phyloP scores from a whole-genome alignment of 2,329 filamentous ascomycete species.

The Helicocarpus griseus region DNA sequence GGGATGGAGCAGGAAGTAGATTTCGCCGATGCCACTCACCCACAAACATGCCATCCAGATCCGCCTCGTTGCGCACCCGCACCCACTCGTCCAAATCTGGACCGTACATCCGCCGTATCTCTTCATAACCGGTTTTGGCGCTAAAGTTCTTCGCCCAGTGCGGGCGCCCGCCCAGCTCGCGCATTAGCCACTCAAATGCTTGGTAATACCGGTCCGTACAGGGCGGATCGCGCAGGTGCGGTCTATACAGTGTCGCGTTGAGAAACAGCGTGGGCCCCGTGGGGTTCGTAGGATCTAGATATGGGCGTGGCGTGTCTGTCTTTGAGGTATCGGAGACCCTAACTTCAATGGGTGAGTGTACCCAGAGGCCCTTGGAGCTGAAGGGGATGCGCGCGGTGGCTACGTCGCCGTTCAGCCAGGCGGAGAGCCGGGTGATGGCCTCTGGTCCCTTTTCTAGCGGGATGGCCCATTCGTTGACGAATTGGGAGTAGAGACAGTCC shows the following conservation, averaged over 20 bases:
- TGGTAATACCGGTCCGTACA: slow-evolving; percentile 71
- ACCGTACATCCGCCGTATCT: slow-evolving; percentile 59
- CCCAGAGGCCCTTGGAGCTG: slow-evolving; percentile 66
- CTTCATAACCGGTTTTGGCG: slow-evolving; percentile 46
- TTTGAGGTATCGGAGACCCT: slow-evolving; percentile 63
- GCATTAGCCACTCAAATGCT: slow-evolving; percentile 86
- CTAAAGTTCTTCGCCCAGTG: slow-evolving; percentile 93
- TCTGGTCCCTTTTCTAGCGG: slow-evolving; percentile 80
- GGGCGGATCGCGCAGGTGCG: slow-evolving; percentile 68
- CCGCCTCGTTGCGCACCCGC: slow-evolving; percentile 53
- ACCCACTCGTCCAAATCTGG: slow-evolving; percentile 58
- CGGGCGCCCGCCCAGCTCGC: slow-evolving; percentile 67
- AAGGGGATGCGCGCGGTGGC: slow-evolving; percentile 68
- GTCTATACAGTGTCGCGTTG: slow-evolving; percentile 81
- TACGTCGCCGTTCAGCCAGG: slow-evolving; percentile 72
- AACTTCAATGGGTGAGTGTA: slow-evolving; percentile 90
- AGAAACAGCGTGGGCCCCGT: slow-evolving; percentile 73
- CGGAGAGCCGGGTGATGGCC: slow-evolving; percentile 68
- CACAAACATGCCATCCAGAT: slow-evolving; percentile 78
- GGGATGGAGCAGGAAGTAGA: slow-evolving; percentile 38
- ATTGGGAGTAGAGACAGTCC: slow-evolving; percentile 98
- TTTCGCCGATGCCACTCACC: slow-evolving; percentile 79
- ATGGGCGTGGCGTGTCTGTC: slow-evolving; percentile 45
- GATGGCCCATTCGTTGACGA: slow-evolving; percentile 96
- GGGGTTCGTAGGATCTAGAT: slow-evolving; percentile 60